Base-by-base conservation (phyloP, 176 grass and related monocot species). In the Carex myosuroides region DNA sequence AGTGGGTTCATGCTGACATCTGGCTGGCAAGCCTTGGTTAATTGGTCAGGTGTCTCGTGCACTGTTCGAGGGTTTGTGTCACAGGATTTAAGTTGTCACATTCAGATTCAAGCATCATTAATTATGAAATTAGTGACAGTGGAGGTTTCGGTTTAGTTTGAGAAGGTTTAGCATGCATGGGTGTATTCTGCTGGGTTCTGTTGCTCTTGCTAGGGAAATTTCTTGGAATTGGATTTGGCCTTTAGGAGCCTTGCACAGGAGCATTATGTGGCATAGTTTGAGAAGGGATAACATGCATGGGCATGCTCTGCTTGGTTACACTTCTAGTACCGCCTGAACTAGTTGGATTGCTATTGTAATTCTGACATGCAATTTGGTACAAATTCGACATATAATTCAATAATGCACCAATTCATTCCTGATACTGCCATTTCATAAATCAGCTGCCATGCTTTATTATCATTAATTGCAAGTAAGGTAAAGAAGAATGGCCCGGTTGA, bases 391-490 rank as follows among this genome's bases (percentile, higher is more conserved):
- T 35, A 68, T 68, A 68, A 68, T 68, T 68, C 32, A 35, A 68
- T 68, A 4, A 68, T 33, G 13, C 32, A 13, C 64, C 64, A 68
- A 68, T 68, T 68, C 26, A n/a, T 42, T 70, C 67, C 67, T 42
- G 67, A 44, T 42, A 70, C 33, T 42, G 67, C 67, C 67, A 70
- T 70, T 70, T 70, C 64, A 70, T 20, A 70, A 70, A 70, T 44
- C 33, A 70, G 14, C 33, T 0, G 33, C 67, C 67, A 70, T 41
- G 67, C 33, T 42, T 18, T n/a, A n/a, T 70, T 35, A 42, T 70
- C 37, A 70, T 70, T 70, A 35, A 70, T 42, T 42, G 67, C 35
- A 2, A 70, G 37, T n/a, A 70, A 70, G 16, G 67, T 41, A 70
- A 70, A 70, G 67, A 70, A 70, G 35, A 70, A 42, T n/a, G 67